Evolutionary conservation across 1,284 basidiomycete genomes (phyloP), one percentile per base, ranked within the genome.

Genomic region (Ganoderma lingzhi): DNA sequence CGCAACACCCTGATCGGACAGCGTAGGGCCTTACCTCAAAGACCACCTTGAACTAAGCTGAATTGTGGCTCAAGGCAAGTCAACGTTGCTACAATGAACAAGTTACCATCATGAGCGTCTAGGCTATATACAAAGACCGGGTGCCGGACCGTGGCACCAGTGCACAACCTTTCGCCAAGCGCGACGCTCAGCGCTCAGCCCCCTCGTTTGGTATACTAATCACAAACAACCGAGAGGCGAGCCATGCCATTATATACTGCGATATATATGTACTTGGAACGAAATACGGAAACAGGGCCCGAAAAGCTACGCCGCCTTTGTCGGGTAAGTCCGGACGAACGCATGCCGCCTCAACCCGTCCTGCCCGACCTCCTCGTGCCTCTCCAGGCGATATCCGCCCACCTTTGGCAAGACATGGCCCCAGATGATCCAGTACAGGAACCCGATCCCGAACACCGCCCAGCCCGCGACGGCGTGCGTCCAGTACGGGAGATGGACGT

Each of bases 401-500:
- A 77, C 76, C 70, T 73, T 76, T 1, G 90, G 89, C 35, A 88
- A 78, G 82, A 85, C 86, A n/a, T 81, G 72, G 62, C 84, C 82
- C 81, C 84, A 84, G n/a, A 87, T 71, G 66, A 85, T 84, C 90
- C 90, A 91, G 76, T 90, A 91, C 12, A 80, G 73, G 1, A 85
- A 77, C 0, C 89, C 89, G 60, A 87, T 68, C 3, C 84, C 68
- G n/a, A 86, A 86, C 0, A 90, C 80, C 0, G 79, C 78, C 65
- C 86, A 78, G 0, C 85, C 83, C 19, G 84, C 81, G 28, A 83
- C 79, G 35, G 84, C 79, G 70, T 90, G 90, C 5, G 84, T 81
- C 87, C 88, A 91, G 73, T 91, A 91, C 8, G 89, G 89, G 35
- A 92, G 80, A 64, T 79, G 76, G 32, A 84, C 78, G 71, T 90